Evolutionary conservation across 495 filamentous ascomycete genomes (phyloP).

Genomic region (Aspergillus kassunensis): DNA sequence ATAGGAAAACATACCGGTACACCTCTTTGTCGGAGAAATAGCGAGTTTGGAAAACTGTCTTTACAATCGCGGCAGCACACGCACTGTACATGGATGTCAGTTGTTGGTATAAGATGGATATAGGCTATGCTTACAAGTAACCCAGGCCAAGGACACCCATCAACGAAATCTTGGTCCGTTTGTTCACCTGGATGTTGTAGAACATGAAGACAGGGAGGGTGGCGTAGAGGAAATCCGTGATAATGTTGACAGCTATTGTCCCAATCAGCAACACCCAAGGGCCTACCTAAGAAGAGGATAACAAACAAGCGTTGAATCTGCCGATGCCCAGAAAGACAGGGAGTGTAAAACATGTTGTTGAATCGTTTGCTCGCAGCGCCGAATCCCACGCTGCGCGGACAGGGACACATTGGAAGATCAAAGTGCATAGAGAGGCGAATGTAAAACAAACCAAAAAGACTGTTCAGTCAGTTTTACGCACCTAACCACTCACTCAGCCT

Average conservation of each 20-base stretch:
- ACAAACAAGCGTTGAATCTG: constrained; percentile 17
- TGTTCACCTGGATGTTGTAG: constrained; percentile 29
- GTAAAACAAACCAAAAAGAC: constrained; percentile 17
- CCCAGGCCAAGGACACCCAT: constrained; percentile 41
- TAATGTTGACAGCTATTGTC: constrained; percentile 34
- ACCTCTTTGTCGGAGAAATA: constrained; percentile 28
- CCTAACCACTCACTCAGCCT: too few relatives aligned
- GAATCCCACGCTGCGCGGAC: constrained; percentile 17
- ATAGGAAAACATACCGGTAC: constrained; percentile 13
- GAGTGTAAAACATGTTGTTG: constrained; percentile 11
- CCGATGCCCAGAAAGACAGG: constrained; percentile 13
- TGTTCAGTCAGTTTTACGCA: neutral
- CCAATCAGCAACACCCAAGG: too few relatives aligned
- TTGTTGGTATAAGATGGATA: too few relatives aligned
- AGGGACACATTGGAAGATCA: constrained; percentile 20
- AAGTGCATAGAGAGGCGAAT: constrained; percentile 13
- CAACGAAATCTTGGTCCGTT: constrained; percentile 35
- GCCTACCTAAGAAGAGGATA: neutral
- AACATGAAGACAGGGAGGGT: constrained; percentile 42
- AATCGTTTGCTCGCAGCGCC: neutral
- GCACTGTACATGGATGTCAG: too few relatives aligned
- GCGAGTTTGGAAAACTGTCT: constrained; percentile 34
- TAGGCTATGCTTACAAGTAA: constrained; percentile 31
- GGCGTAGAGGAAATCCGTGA: constrained; percentile 42
- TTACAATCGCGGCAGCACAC: constrained; percentile 43